Base-by-base conservation (phyloP, 345 rosid genomes). In the Hibiscus trionum region DNA sequence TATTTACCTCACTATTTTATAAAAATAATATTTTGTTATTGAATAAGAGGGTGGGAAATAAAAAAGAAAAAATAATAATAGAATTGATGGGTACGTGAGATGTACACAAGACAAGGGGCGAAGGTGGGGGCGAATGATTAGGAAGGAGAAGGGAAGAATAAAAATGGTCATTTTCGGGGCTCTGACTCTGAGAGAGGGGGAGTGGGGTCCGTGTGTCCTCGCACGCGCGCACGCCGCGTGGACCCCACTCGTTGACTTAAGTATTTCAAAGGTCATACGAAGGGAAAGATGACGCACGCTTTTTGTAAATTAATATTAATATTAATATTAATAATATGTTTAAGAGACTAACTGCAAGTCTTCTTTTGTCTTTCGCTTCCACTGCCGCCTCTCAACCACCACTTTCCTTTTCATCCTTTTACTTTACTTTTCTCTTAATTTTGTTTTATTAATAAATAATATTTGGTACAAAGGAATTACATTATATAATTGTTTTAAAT, bases 181-280 rank as follows among this genome's bases (percentile, higher is more conserved):
- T 82, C 91, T 84, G 87, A 87, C 87, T 87, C 77, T 4, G 66
- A 77, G 79, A 76, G 27, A 8, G 35, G 11, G 58, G 11, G 16
- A 1, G 70, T 74, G 84, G 90, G 88, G 12, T 81, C 90, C 85
- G 76, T 3, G 2, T 79, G 86, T 86, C 86, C 58, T 71, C 64
- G 83, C 88, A 88, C 88, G 92, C 92, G 78, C 80, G 90, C 87
- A 83, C 87, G 84, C 82, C 83, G 82, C 72, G 78, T 80, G 87
- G 90, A 71, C 64, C 88, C 92, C 82, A 56, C 31, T 14, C 67
- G 82, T 85, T 87, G 89, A 87, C 91, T 53, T 37, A 0, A 0
- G 11, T 14, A 2, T 7, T 24, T 17, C 57, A 63, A 21, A 63
- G 46, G 62, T 59, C 66, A 24, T 15, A 55, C 1, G 55, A 66